These are phyloP conservation scores for Dictyostelium firmibasis DNA, from an alignment of 78 protist genomes.

Conservation along the genomic window DNA sequence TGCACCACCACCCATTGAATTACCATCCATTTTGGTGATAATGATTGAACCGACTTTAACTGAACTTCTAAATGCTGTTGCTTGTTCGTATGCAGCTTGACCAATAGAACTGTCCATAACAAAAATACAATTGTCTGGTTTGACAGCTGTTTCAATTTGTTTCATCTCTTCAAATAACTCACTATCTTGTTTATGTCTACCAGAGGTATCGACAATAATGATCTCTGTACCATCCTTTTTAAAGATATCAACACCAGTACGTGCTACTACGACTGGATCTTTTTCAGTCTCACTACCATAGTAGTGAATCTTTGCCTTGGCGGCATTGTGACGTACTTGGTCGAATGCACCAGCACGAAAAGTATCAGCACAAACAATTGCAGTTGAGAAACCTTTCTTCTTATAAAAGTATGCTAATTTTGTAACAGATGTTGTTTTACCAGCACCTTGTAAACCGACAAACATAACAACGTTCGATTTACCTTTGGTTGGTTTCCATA, in stretches of 20 bases:
- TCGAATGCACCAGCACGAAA: constrained; percentile 99
- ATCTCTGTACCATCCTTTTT: constrained; percentile 91
- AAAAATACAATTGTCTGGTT: constrained; percentile 97
- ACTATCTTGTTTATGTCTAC: constrained; percentile 98
- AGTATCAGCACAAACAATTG: constrained; percentile 99
- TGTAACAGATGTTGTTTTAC: constrained; percentile 85
- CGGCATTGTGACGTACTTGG: constrained; percentile 98
- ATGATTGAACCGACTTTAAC: constrained; percentile 94
- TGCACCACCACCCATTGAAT: constrained; percentile 99
- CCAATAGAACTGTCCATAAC: constrained; percentile 98
- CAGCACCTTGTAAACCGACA: constrained; percentile 98
- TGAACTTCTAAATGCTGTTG: constrained; percentile 87
- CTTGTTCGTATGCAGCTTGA: constrained; percentile 96
- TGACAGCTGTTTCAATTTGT: constrained; percentile 86
- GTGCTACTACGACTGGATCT: constrained; percentile 96
- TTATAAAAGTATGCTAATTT: constrained; percentile 95
- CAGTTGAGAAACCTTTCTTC: constrained; percentile 93
- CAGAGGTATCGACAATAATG: constrained; percentile 99
- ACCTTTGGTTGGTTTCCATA: constrained; percentile 93
- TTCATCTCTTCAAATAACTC: constrained; percentile 98
- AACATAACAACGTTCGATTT: constrained; percentile 97
- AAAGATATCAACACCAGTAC: constrained; percentile 95
- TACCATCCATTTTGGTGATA: constrained; percentile 99
- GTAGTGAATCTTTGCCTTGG: constrained; percentile 96
- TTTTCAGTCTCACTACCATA: constrained; percentile 94